Conservation (phyloP, 148 eudicot species). For the Gaultheria prostrata region DNA sequence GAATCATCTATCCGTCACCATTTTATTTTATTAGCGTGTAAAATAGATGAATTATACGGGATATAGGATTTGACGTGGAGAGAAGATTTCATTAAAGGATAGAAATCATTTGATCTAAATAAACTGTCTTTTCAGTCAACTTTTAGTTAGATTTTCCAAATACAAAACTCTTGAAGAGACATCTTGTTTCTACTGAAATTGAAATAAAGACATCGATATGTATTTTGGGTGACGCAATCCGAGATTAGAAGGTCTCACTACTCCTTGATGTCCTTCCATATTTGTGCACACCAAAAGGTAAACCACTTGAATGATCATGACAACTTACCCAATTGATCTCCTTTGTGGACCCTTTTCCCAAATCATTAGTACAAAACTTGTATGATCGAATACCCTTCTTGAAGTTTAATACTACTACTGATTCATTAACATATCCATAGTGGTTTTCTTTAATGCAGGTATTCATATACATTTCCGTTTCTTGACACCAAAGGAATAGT, state of each 20-base stretch:
- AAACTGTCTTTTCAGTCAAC: too few relatives aligned
- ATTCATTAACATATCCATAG: background rate
- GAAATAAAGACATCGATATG: too few relatives aligned
- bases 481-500: slow-evolving; percentile 87
- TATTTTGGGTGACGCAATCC: too few relatives aligned
- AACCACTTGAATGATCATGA: slow-evolving; percentile 8
- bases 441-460: slow-evolving; percentile 32
- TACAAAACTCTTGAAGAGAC: too few relatives aligned
- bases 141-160: too few relatives aligned
- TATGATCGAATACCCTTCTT: slow-evolving; percentile 6
- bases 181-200: too few relatives aligned
- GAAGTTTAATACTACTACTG: background rate
- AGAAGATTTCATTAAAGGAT: background rate
- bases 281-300: background rate
- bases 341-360: background rate
- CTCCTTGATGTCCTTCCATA: too few relatives aligned
- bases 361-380: slow-evolving; percentile 13
- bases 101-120: background rate
- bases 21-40: background rate
- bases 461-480: slow-evolving; percentile 72
- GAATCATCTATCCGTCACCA: background rate
- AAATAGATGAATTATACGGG: background rate
- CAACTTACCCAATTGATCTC: slow-evolving; percentile 4
- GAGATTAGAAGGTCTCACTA: too few relatives aligned
- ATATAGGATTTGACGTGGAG: background rate